These are phyloP conservation scores for Cordyceps cateniannulata DNA, from an alignment of 2,329 filamentous ascomycete genomes.

Conservation along the genomic window DNA sequence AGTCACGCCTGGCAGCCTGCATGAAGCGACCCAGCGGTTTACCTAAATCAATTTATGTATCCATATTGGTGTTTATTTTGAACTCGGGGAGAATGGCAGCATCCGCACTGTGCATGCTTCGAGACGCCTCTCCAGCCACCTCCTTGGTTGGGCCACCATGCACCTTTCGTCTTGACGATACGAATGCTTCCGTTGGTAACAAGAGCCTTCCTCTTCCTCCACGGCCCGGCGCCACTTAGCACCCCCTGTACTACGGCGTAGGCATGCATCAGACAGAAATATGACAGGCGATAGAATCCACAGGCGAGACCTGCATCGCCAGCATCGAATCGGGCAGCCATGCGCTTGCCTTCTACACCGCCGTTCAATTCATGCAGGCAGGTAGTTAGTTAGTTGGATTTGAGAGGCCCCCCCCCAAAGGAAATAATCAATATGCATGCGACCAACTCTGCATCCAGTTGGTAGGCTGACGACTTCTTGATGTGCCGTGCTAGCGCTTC, in stretches of 20 bases:
- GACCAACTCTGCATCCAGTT: neutral
- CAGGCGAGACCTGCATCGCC: slow-evolving; percentile 8
- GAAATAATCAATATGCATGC: neutral
- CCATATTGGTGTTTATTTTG: neutral
- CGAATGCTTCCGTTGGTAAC: neutral
- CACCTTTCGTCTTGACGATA: neutral
- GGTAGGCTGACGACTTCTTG: neutral
- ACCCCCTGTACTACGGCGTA: neutral
- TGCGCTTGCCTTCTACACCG: slow-evolving; percentile 6
- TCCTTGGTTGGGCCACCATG: neutral
- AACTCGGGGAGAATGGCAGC: neutral
- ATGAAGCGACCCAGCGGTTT: neutral
- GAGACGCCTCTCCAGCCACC: neutral
- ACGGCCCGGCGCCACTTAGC: neutral
- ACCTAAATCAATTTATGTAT: neutral
- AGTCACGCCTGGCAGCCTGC: neutral
- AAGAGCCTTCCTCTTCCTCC: neutral
- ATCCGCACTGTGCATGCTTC: slow-evolving; percentile 2
- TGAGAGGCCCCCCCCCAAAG: neutral
- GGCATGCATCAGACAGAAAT: neutral
- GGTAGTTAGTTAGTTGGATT: neutral
- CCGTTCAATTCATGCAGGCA: slow-evolving; percentile 3
- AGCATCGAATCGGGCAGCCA: slow-evolving; percentile 11
- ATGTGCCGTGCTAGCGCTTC: neutral
- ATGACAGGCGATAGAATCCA: slow-evolving; percentile 5